A percentile compares a stretch with the other conserved stretches of the same genome.
phyloP scores from a whole-genome alignment of 2,329 filamentous ascomycete species.

The Pyricularia pennisetigena region DNA sequence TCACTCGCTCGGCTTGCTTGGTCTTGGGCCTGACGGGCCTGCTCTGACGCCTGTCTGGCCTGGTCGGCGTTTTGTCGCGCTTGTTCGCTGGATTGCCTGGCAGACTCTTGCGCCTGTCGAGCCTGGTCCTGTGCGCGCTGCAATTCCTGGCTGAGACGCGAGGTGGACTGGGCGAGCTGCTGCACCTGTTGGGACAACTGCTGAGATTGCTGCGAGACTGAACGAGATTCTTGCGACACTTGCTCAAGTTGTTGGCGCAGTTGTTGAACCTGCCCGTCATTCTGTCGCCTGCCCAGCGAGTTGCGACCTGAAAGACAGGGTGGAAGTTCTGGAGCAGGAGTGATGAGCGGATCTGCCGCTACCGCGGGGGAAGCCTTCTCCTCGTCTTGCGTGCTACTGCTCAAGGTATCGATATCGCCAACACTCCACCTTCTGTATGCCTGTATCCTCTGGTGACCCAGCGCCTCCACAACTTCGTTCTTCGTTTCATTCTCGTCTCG shows the following conservation, averaged over 20 bases:
- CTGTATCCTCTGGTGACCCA: constrained; percentile 2
- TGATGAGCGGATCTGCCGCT: constrained; percentile 10
- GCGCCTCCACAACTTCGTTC: constrained; percentile 4
- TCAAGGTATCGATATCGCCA: not conserved
- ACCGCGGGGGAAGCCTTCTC: not conserved
- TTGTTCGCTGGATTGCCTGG: constrained; percentile 12
- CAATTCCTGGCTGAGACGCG: constrained; percentile 20
- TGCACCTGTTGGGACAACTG: constrained; percentile 19
- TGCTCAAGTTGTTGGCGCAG: constrained; percentile 19
- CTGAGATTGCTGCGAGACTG: constrained; percentile 21
- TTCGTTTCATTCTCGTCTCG: constrained; percentile 6
- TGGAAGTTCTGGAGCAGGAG: constrained; percentile 13
- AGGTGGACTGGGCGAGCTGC: constrained; percentile 18
- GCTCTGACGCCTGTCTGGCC: not conserved
- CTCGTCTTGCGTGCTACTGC: not conserved
- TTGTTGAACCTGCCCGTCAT: constrained; percentile 14
- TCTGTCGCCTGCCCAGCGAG: constrained; percentile 11
- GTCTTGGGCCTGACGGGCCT: not conserved
- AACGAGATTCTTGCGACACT: constrained; percentile 18
- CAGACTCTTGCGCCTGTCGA: constrained; percentile 15
- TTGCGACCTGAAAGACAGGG: not conserved
- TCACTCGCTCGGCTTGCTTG: constrained; percentile 11
- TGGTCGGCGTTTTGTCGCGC: constrained; percentile 17
- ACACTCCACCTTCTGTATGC: not conserved
- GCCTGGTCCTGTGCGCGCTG: constrained; percentile 13